Evolutionary conservation across 2,329 filamentous ascomycete species (phyloP).

Genomic region (Alternaria burnsii): DNA sequence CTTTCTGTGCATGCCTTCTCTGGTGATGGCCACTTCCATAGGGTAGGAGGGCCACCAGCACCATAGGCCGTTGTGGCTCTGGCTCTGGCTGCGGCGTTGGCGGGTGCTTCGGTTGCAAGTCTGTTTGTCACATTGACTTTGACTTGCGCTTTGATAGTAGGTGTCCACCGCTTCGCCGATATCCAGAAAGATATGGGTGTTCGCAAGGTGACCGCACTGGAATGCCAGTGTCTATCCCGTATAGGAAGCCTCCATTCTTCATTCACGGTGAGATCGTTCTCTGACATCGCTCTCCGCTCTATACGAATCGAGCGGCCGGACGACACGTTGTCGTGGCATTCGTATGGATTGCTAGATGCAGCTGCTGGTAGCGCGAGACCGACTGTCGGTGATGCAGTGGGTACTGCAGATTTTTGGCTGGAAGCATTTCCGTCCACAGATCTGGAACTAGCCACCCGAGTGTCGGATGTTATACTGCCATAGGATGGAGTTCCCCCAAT

Average conservation of each 20-base stretch:
- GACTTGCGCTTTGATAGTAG: background rate
- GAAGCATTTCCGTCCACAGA: background rate
- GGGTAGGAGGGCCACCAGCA: background rate
- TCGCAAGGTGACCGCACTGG: background rate
- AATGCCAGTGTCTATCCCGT: conserved; percentile 1
- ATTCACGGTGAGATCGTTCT: too few relatives aligned
- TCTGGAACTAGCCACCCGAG: background rate
- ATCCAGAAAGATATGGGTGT: background rate
- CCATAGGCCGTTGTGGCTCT: background rate
- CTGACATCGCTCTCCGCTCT: background rate
- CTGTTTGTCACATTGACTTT: background rate
- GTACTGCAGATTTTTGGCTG: background rate
- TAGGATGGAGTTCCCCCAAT: background rate
- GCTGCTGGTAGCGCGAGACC: background rate
- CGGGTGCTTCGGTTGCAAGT: background rate
- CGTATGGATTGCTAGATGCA: too few relatives aligned
- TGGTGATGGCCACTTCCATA: background rate
- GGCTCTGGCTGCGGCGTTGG: background rate
- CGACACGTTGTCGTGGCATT: background rate
- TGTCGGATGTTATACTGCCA: background rate
- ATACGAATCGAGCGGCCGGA: background rate
- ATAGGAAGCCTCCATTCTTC: background rate
- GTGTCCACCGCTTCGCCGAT: background rate
- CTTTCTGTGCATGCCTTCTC: background rate
- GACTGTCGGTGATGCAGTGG: background rate